Evolutionary conservation across 2,329 filamentous ascomycete genomes (phyloP).

Genomic region (Penicillium nordicum): DNA sequence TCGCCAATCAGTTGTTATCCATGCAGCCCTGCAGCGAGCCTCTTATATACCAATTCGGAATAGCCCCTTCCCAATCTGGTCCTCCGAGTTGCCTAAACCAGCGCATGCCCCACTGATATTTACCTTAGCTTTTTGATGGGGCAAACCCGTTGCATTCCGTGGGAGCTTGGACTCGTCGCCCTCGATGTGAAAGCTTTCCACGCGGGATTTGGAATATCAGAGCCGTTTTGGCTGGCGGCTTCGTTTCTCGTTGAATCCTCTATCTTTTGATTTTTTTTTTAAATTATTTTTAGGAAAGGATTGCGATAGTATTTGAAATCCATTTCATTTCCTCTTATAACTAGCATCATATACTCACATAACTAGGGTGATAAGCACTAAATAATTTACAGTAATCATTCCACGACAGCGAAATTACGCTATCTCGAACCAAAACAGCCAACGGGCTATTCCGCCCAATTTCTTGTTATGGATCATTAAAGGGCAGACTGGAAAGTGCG

Average conservation of each 20-base stretch:
- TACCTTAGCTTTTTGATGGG: constrained; percentile 10
- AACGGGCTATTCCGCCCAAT: background rate
- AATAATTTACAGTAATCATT: background rate
- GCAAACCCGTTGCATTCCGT: constrained; percentile 21
- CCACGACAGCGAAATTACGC: background rate
- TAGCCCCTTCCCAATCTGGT: constrained; percentile 6
- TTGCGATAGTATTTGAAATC: background rate
- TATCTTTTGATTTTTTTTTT: background rate
- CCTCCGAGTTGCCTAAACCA: constrained; percentile 15
- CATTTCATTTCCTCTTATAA: background rate
- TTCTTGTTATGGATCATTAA: background rate
- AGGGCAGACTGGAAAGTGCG: constrained; percentile 1
- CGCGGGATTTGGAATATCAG: constrained; percentile 12
- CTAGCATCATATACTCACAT: background rate
- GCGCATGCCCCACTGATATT: background rate
- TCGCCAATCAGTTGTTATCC: background rate
- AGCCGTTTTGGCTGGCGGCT: background rate
- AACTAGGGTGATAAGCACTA: background rate
- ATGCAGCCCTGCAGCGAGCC: background rate
- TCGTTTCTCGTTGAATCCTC: background rate
- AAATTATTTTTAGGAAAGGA: background rate
- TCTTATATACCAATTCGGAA: constrained; percentile 1
- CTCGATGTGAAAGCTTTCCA: constrained; percentile 2
- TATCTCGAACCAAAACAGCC: background rate
- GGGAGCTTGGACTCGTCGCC: constrained; percentile 15